Percentiles rank a stretch among this genome's conserved stretches.
phyloP scores from a whole-genome alignment of 805 yeast genomes.

The Cyberlindnera maclurae region DNA sequence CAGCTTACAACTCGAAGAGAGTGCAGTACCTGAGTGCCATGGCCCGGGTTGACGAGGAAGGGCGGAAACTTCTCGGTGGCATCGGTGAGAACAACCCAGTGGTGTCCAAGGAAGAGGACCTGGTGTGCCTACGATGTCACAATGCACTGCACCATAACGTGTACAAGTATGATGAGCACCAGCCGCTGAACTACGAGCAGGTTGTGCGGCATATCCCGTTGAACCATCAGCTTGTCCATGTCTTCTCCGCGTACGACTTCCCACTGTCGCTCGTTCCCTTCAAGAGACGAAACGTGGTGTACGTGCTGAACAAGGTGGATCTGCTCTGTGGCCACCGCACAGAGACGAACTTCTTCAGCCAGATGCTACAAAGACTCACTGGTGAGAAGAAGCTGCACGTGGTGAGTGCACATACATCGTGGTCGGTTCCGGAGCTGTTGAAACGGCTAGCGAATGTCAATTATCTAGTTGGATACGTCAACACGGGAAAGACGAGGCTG shows the following conservation, averaged over 20 bases:
- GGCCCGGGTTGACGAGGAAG: slow-evolving; percentile 20
- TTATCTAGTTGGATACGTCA: slow-evolving; percentile 58
- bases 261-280: slow-evolving; percentile 39
- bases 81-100: neutral
- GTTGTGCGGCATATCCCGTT: slow-evolving; percentile 32
- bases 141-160: slow-evolving; percentile 40
- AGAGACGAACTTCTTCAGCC: slow-evolving; percentile 24
- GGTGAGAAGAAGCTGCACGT: slow-evolving; percentile 31
- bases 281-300: slow-evolving; percentile 20
- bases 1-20: slow-evolving; percentile 10
- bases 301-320: slow-evolving; percentile 36
- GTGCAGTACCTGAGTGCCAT: slow-evolving; percentile 15
- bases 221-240: slow-evolving; percentile 45
- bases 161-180: slow-evolving; percentile 30
- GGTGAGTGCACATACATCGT: slow-evolving; percentile 43
- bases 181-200: slow-evolving; percentile 24
- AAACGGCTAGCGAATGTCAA: slow-evolving; percentile 30
- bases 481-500: slow-evolving; percentile 63
- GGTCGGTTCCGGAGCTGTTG: slow-evolving; percentile 42
- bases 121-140: slow-evolving; percentile 49
- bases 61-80: slow-evolving; percentile 10
- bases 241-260: slow-evolving; percentile 63
- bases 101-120: slow-evolving; percentile 2
- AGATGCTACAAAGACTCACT: slow-evolving; percentile 27
- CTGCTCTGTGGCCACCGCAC: slow-evolving; percentile 31